Evolutionary conservation across 805 yeast genomes (phyloP).

Genomic region (Maudiozyma saulgeensis): DNA sequence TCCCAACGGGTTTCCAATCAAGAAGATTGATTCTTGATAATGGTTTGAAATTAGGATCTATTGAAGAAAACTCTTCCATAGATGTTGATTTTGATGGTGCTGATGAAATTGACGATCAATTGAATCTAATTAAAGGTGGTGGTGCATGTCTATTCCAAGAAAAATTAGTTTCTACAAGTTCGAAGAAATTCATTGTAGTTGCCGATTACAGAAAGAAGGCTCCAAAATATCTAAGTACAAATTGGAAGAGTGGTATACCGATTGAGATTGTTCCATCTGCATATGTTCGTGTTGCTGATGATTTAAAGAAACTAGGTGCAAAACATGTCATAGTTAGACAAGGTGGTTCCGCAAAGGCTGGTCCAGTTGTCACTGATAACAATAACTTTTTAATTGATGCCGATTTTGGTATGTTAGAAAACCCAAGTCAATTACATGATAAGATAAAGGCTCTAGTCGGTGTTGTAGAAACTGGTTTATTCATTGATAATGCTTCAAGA

Average conservation of each 20-base stretch:
- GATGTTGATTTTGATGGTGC: slow-evolving; percentile 98
- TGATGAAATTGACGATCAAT: slow-evolving; percentile 77
- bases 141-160: slow-evolving; percentile 98
- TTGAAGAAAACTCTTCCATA: slow-evolving; percentile 72
- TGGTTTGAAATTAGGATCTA: slow-evolving; percentile 65
- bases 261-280: slow-evolving; percentile 90
- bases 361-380: slow-evolving; percentile 93
- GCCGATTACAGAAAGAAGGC: slow-evolving; percentile 89
- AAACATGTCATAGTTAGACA: slow-evolving; percentile 69
- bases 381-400: slow-evolving; percentile 90
- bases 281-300: slow-evolving; percentile 61
- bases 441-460: slow-evolving; percentile 73
- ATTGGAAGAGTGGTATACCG: slow-evolving; percentile 89
- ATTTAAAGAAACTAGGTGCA: slow-evolving; percentile 36
- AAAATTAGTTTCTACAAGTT: slow-evolving; percentile 78
- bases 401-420: slow-evolving; percentile 68
- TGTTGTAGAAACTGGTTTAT: slow-evolving; percentile 93
- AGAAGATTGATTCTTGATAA: slow-evolving; percentile 75
- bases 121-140: slow-evolving; percentile 94
- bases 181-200: slow-evolving; percentile 70
- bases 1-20: slow-evolving; percentile 96
- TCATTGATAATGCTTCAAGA: slow-evolving; percentile 56
- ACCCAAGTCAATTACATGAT: slow-evolving; percentile 45
- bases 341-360: slow-evolving; percentile 90
- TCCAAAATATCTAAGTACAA: slow-evolving; percentile 52